Evolutionary conservation across 371 early-diverging fungal genomes (phyloP), one percentile per base, ranked within the genome.

Genomic region (Actinomucor elegans): DNA sequence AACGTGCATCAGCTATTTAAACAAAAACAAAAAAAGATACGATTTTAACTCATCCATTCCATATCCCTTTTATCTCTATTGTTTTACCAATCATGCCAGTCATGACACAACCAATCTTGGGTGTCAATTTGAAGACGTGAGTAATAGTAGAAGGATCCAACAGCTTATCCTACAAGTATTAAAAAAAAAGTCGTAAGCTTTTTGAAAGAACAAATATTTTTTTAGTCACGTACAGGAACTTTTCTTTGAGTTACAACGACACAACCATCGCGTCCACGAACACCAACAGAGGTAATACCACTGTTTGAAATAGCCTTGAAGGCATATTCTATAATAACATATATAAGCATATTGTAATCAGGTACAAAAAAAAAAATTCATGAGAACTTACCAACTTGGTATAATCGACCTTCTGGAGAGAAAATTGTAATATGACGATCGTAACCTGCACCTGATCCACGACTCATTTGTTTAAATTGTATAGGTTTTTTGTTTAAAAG

Each of bases 341-440:
- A n/a, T n/a, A n/a, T n/a, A n/a, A n/a, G n/a, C n/a, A n/a, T n/a
- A n/a, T n/a, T n/a, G n/a, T n/a, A n/a, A n/a, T n/a, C n/a, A n/a
- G n/a, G n/a, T n/a, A n/a, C n/a, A n/a, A n/a, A n/a, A n/a, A n/a
- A n/a, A n/a, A n/a, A n/a, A n/a, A n/a, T n/a, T n/a, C n/a, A n/a
- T n/a, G n/a, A n/a, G n/a, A n/a, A 46, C 37, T 86, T 84, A 95
- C 96, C 96, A 57, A 99, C 98, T 94, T 99, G 99, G 72, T 97
- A 99, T 63, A 99, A 87, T 46, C 97, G 84, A 48, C 99, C 99
- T 70, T 99, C 99, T 32, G 98, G 98, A 15, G 98, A 98, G 67
- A 99, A 99, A 76, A 99, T 91, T 52, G 99, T 97, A 72, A 99
- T 97, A 69, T 96, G 96, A 55, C 98, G 89, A 84, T 98, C 99